Percentiles rank a stretch among this genome's conserved stretches.
Conservation (phyloP, 345 rosid genomes). For the Laguncularia racemosa region DNA sequence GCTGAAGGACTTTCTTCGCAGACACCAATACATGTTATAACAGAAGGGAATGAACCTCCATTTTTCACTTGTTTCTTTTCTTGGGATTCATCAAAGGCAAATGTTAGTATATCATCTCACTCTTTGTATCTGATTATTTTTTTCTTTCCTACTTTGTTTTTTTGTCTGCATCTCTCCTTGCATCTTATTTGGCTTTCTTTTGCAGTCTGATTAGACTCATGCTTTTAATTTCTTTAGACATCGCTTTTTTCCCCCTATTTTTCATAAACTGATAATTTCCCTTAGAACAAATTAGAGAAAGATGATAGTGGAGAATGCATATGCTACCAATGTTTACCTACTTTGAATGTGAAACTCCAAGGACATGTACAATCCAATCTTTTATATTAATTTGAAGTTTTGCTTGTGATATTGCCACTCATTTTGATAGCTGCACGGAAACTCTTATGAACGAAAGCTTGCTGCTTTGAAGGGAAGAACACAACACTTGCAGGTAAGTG, state of each 20-base stretch:
- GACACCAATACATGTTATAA: constrained; percentile 57
- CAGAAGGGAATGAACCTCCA: constrained; percentile 75
- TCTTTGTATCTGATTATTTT: neutral
- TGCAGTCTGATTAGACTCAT: too few relatives aligned
- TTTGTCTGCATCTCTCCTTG: too few relatives aligned
- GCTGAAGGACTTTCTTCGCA: constrained; percentile 41
- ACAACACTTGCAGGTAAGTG: constrained; percentile 37
- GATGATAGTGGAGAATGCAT: too few relatives aligned
- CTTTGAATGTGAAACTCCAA: neutral
- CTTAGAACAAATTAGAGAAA: too few relatives aligned
- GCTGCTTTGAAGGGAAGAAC: constrained; percentile 54
- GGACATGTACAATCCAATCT: too few relatives aligned
- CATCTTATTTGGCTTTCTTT: too few relatives aligned
- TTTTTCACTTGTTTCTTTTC: constrained; percentile 70
- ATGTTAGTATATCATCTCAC: constrained; percentile 34
- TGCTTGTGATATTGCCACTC: neutral
- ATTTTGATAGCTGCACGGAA: constrained; percentile 59
- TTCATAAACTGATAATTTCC: too few relatives aligned
- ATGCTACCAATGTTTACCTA: neutral
- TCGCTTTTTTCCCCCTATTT: too few relatives aligned
- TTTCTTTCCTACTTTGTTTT: neutral
- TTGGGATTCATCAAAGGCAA: constrained; percentile 67
- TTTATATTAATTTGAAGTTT: too few relatives aligned
- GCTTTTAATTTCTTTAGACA: too few relatives aligned
- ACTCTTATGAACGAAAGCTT: constrained; percentile 88